Evolutionary conservation across 345 rosid species (phyloP), one percentile per base, ranked within the genome.

Genomic region (Pistacia vera): DNA sequence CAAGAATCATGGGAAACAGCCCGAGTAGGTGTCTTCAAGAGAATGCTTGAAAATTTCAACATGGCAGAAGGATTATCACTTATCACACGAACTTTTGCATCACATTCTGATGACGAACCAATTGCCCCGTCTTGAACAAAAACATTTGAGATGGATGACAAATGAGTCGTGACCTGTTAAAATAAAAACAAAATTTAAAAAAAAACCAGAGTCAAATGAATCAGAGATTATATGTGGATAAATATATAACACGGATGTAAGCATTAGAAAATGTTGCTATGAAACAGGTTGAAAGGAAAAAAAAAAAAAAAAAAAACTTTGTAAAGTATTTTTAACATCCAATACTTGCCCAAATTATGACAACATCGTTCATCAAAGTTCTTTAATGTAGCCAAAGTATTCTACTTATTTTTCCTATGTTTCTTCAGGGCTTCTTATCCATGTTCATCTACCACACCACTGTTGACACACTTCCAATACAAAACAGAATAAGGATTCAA

Each of bases 1-100:
- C 84, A 83, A 55, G 82, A 78, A 75, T 83, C 86, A 75, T 83
- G 86, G 66, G 84, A 83, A 75, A 83, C 68, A 55, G 82, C 86
- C 75, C 86, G 86, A 46, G 51, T 28, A 2, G 80, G 44, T 20
- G 75, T 76, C 55, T 78, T 36, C 82, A 81, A 83, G 46, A 80
- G 78, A 64, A 80, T 16, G 51, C 58, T 72, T 16, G 82, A 78
- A 63, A 83, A 80, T 68, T 57, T 36, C 66, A 80, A 46, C 33
- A 83, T 9, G 33, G 84, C 80, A 17, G 86, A 77, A 46, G 82
- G 81, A 75, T 70, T 70, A 73, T 83, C 86, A 72, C 84, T 80
- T 55, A 83, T 75, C 66, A 83, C 69, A 68, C 86, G 83, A 72
- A 83, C 86, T 75, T 83, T 83, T n/a, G 78, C 84, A 63, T 75